Base-by-base conservation (phyloP, 345 rosid species). In the Melaleuca quinquenervia region DNA sequence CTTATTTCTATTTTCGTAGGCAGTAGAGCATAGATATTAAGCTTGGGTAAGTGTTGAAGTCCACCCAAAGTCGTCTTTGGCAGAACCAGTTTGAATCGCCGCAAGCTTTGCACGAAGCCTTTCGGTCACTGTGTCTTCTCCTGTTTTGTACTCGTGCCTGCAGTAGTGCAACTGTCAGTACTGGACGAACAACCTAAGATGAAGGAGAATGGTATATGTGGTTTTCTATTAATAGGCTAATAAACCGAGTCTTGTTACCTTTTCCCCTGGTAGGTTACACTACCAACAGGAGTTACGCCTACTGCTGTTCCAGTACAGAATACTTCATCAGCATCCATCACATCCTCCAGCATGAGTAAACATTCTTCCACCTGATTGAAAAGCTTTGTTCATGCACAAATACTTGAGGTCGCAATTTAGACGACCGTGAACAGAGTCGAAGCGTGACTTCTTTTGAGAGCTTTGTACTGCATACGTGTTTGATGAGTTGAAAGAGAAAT, bases 261-360 rank as follows among this genome's bases (percentile, higher is more conserved):
- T 41, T 84, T 60, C 41, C 80, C 89, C 83, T 49, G 84, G 48
- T 89, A 92, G 70, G 93, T 89, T 7, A 92, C 62, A 76, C 89
- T 90, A 32, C 88, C 87, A 75, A 90, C 93, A 18, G 92, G 84
- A 24, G 64, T 84, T 27, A 92, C 82, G 26, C 83, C 90, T n/a
- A 91, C 85, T 1, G 93, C 93, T 50, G 92, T 93, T 83, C 93
- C 94, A 10, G 94, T 88, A 87, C 92, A 93, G 88, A 91, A 93
- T 44, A 88, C 90, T 75, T 91, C 92, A n/a, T 92, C 93, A 29
- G 92, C 95, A 21, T 87, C 90, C 8, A 88, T 48, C 80, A 90
- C 56, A 9, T 93, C 91, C 52, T 88, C 87, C 55, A 89, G 84
- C 11, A 85, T 85, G 52, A 93, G 70, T 6, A n/a, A 84, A 18